Conservation (phyloP, 192 early-diverging fungal genomes). For the Phlyctochytrium bullatum region DNA sequence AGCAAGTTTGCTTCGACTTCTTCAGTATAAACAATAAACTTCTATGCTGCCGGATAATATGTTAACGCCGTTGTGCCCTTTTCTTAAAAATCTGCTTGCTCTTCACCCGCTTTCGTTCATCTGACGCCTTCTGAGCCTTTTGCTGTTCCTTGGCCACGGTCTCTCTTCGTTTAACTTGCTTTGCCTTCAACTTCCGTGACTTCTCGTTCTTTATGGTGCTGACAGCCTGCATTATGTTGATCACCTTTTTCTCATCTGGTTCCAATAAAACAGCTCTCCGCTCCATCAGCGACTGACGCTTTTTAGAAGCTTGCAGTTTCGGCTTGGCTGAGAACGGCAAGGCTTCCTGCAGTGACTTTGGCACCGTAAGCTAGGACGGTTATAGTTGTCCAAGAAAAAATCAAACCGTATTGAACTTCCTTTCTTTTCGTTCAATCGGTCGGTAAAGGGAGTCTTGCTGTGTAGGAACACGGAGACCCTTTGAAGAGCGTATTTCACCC, state of each 20-base stretch:
- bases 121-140: conserved; percentile 30
- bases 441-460: conserved; percentile 87
- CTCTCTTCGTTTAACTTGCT: conserved; percentile 43
- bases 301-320: conserved; percentile 60
- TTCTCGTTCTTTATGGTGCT: conserved; percentile 87
- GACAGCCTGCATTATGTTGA: conserved; percentile 79
- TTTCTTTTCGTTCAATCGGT: conserved; percentile 68
- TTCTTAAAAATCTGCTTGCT: conserved; percentile 33
- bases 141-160: no score
- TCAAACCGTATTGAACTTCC: conserved; percentile 68
- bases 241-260: conserved; percentile 86
- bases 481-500: conserved; percentile 76
- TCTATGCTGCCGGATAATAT: no score
- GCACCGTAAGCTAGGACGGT: conserved; percentile 60
- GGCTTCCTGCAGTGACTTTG: conserved; percentile 74
- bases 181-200: conserved; percentile 65
- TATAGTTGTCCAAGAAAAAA: conserved; percentile 1
- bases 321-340: conserved; percentile 90
- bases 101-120: conserved; percentile 25
- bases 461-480: conserved; percentile 62
- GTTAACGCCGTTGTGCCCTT: conserved; percentile 16
- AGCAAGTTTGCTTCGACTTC: no score
- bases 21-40: no score
- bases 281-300: conserved; percentile 46
- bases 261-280: conserved; percentile 87